These are phyloP conservation scores for Chytridium lagenaria DNA, from an alignment of 371 early-diverging fungal genomes.

Conservation along the genomic window DNA sequence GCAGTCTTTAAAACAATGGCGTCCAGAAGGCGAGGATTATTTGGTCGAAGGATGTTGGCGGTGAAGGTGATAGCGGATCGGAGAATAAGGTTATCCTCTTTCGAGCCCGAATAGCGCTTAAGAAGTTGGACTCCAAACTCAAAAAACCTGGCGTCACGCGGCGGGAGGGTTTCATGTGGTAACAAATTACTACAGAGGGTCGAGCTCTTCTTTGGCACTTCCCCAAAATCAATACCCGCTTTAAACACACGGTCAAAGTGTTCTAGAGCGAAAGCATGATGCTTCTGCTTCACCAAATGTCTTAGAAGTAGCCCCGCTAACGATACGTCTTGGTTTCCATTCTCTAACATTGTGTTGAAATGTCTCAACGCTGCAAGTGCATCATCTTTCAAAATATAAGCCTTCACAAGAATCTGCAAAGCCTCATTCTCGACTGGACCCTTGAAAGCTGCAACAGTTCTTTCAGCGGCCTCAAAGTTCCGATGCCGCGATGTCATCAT, in stretches of 20 bases:
- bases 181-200: too few relatives aligned
- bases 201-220: too few relatives aligned
- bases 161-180: neutral
- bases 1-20: neutral
- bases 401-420: neutral
- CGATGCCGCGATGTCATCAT: neutral
- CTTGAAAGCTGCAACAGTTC: neutral
- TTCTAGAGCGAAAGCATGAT: neutral
- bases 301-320: neutral
- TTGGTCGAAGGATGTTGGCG: neutral
- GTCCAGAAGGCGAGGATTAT: neutral
- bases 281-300: neutral
- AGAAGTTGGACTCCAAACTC: neutral
- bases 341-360: neutral
- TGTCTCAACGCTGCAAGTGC: neutral
- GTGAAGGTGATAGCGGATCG: neutral
- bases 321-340: neutral
- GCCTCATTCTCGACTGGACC: neutral
- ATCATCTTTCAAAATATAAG: neutral
- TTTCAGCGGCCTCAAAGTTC: neutral
- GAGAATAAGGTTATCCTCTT: neutral
- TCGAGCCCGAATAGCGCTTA: neutral
- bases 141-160: neutral
- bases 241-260: neutral
- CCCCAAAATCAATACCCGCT: neutral